Percentiles rank a stretch among this genome's conserved stretches.
phyloP scores from a whole-genome alignment of 2,329 filamentous ascomycete species.

The Metarhizium anisopliae region DNA sequence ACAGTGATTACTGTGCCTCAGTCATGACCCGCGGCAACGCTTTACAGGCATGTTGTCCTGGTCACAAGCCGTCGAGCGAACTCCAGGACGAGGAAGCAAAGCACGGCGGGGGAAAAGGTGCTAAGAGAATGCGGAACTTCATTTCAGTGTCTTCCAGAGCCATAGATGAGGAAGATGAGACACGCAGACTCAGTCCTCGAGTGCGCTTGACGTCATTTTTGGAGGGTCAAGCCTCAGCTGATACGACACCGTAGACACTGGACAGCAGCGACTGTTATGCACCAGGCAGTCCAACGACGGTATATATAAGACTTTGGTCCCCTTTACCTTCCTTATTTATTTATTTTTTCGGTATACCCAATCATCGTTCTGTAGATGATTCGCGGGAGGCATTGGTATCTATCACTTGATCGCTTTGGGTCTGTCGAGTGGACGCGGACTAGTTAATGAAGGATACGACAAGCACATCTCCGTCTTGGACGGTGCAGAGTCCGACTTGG shows the following conservation, averaged over 20 bases:
- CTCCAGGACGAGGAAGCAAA: background rate
- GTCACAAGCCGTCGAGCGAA: background rate
- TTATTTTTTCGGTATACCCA: background rate
- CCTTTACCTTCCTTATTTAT: background rate
- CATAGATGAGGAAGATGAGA: conserved; percentile 39
- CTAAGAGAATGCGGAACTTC: conserved; percentile 37
- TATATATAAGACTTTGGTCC: no score
- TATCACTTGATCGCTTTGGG: background rate
- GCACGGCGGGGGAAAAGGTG: conserved; percentile 21
- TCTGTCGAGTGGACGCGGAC: background rate
- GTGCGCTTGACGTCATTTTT: conserved; percentile 13
- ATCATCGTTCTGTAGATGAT: background rate
- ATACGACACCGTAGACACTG: background rate
- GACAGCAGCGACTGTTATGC: background rate
- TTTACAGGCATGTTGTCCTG: background rate
- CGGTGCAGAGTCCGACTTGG: background rate
- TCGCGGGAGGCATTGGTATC: background rate
- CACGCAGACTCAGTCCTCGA: conserved; percentile 21
- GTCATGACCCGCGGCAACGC: background rate
- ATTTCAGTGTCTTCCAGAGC: conserved; percentile 36
- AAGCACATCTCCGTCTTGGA: background rate
- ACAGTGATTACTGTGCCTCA: background rate
- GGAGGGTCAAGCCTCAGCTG: background rate
- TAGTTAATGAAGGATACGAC: background rate
- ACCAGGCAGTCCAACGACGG: background rate